Percentiles rank a stretch among this genome's conserved stretches.
phyloP scores from a whole-genome alignment of 139 green algal species.

The Yamagishiella unicocca region DNA sequence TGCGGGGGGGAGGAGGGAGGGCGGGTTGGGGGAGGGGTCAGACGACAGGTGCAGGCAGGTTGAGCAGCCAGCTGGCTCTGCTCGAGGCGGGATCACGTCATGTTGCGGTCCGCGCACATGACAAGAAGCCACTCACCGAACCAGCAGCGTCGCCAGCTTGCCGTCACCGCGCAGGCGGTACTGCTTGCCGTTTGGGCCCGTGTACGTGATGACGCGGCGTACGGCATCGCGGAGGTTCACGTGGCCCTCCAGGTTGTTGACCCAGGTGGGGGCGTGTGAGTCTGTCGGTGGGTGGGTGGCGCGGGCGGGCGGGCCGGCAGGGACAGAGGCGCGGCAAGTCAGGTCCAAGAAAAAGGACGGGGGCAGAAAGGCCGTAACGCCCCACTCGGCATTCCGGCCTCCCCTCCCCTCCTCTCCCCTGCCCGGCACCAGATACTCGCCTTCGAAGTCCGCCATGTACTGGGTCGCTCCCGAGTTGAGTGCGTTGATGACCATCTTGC shows the following conservation, averaged over 20 bases:
- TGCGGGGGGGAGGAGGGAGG: neutral
- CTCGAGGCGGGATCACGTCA: too few species aligned
- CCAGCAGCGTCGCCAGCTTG: slow-evolving; percentile 72
- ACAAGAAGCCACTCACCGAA: slow-evolving; percentile 49
- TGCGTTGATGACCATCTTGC: slow-evolving; percentile 96
- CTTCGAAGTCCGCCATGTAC: slow-evolving; percentile 92
- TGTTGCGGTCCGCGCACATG: too few species aligned
- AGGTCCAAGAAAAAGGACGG: too few species aligned
- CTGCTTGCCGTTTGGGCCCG: slow-evolving; percentile 75
- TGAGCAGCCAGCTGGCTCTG: too few species aligned
- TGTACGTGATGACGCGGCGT: slow-evolving; percentile 72
- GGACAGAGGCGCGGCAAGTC: too few species aligned
- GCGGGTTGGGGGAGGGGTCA: neutral
- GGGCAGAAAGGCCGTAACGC: too few species aligned
- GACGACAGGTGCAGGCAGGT: too few species aligned
- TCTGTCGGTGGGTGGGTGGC: too few species aligned
- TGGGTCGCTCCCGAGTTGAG: slow-evolving; percentile 86
- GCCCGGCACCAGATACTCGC: slow-evolving; percentile 30
- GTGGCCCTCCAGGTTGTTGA: slow-evolving; percentile 82
- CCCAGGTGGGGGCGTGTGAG: slow-evolving; percentile 87
- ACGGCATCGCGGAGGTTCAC: slow-evolving; percentile 82
- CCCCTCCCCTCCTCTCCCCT: too few species aligned
- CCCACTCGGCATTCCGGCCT: too few species aligned
- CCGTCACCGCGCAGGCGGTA: slow-evolving; percentile 67
- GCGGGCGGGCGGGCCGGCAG: too few species aligned